Evolutionary conservation across 495 filamentous ascomycete genomes (phyloP).

Genomic region (Daldinia loculata): DNA sequence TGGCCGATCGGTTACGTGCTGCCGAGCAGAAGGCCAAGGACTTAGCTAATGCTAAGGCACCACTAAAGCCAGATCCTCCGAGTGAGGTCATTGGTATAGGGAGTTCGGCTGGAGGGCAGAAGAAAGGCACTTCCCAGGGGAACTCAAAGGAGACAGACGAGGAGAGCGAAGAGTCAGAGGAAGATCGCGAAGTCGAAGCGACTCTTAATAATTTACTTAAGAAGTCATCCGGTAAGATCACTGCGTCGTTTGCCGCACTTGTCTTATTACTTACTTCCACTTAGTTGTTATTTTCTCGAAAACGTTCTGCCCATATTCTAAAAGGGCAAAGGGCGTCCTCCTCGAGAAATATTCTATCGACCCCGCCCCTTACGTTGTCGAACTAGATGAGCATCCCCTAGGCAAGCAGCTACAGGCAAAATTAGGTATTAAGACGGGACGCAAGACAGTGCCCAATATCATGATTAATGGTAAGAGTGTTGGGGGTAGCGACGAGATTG

Average conservation of each 20-base stretch:
- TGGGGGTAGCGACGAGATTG: conserved; percentile 88
- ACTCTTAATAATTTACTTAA: conserved; percentile 82
- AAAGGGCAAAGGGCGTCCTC: conserved; percentile 81
- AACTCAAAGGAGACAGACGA: conserved; percentile 45
- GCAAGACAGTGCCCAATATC: conserved; percentile 90
- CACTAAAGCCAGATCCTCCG: conserved; percentile 62
- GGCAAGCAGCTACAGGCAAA: conserved; percentile 74
- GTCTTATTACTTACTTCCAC: conserved; percentile 25
- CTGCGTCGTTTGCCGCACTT: neutral
- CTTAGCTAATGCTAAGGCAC: conserved; percentile 59
- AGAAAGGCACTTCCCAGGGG: conserved; percentile 46
- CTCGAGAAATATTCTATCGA: conserved; percentile 82
- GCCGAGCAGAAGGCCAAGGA: conserved; percentile 67
- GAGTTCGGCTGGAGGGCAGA: conserved; percentile 72
- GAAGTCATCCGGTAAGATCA: conserved; percentile 74
- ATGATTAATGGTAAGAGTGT: conserved; percentile 88
- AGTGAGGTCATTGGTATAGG: conserved; percentile 58
- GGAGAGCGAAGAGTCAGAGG: conserved; percentile 59
- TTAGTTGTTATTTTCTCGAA: conserved; percentile 96
- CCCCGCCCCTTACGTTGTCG: conserved; percentile 85
- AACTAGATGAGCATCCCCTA: conserved; percentile 83
- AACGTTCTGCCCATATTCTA: conserved; percentile 86
- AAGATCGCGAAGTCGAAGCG: conserved; percentile 64
- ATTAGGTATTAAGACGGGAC: conserved; percentile 75
- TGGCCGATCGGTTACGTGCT: conserved; percentile 56